phyloP scores from a whole-genome alignment of 139 green algal species.

The Chlorella ohadii region DNA sequence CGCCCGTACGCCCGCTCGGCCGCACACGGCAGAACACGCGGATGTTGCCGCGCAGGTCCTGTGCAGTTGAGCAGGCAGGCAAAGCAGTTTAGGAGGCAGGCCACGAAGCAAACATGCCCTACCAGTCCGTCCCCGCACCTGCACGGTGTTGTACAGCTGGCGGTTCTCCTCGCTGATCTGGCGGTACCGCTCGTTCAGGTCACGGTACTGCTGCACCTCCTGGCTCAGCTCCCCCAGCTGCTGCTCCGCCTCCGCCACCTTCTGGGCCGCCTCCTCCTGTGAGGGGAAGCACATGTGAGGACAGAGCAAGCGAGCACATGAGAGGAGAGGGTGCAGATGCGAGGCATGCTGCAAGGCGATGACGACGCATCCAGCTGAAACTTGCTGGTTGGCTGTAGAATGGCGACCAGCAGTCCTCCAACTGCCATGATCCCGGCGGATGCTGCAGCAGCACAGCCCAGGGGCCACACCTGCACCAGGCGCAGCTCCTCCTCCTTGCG shows the following conservation, averaged over 20 bases:
- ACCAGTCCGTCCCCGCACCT: constrained; percentile 29
- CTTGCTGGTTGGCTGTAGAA: too few species aligned
- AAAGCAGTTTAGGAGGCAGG: background rate
- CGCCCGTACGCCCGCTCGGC: constrained; percentile 73
- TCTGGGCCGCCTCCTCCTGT: constrained; percentile 29
- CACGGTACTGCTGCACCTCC: constrained; percentile 56
- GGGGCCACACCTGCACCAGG: constrained; percentile 23
- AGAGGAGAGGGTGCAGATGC: too few species aligned
- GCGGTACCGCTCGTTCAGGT: constrained; percentile 58
- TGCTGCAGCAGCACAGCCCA: constrained; percentile 28
- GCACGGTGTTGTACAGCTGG: constrained; percentile 87
- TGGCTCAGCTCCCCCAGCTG: constrained; percentile 42
- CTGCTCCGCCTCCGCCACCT: constrained; percentile 34
- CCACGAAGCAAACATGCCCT: background rate
- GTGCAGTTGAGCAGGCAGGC: background rate
- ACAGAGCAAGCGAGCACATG: too few species aligned
- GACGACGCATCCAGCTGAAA: too few species aligned
- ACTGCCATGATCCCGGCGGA: too few species aligned
- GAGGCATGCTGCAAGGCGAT: too few species aligned
- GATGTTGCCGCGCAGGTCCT: constrained; percentile 88
- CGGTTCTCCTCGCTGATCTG: constrained; percentile 64
- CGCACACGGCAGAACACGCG: constrained; percentile 89
- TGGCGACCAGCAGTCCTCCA: too few species aligned
- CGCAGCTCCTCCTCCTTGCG: constrained; percentile 22
- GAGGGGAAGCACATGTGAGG: too few species aligned